Evolutionary conservation across 495 filamentous ascomycete species (phyloP).

Genomic region (Xylaria castorea): DNA sequence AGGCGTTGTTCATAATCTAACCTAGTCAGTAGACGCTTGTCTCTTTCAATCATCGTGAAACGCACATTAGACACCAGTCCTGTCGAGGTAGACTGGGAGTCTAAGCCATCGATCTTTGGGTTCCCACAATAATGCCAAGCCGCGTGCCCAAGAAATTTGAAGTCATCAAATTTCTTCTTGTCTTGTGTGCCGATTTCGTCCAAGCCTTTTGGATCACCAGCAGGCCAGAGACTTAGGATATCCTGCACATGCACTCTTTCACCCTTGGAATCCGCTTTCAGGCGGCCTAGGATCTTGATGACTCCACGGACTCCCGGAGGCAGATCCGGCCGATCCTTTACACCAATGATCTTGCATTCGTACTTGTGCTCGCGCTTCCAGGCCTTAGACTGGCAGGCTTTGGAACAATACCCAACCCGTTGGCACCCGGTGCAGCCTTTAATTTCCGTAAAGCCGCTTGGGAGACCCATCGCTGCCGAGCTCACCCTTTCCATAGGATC

Average conservation of each 20-base stretch:
- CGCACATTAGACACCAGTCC: conserved; percentile 22
- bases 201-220: conserved; percentile 15
- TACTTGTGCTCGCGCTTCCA: conserved; percentile 29
- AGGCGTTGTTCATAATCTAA: conserved; percentile 25
- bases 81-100: conserved; percentile 4
- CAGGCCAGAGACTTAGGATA: conserved; percentile 15
- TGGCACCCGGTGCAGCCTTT: conserved; percentile 24
- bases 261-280: conserved; percentile 12
- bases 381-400: conserved; percentile 25
- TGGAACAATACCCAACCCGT: conserved; percentile 26
- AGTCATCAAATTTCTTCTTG: conserved; percentile 16
- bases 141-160: conserved; percentile 16
- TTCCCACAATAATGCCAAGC: conserved; percentile 17
- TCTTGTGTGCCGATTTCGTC: conserved; percentile 8
- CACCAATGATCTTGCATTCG: conserved; percentile 22
- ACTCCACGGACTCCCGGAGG: conserved; percentile 19
- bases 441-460: conserved; percentile 18
- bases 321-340: conserved; percentile 13
- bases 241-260: background rate
- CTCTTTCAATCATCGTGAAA: background rate
- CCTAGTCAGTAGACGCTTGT: conserved; percentile 2
- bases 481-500: conserved; percentile 13
- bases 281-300: conserved; percentile 21
- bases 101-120: conserved; percentile 10
- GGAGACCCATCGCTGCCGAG: conserved; percentile 23